phyloP scores from a whole-genome alignment of 1,284 basidiomycete genomes.

The Cryptococcus wingfieldii region DNA sequence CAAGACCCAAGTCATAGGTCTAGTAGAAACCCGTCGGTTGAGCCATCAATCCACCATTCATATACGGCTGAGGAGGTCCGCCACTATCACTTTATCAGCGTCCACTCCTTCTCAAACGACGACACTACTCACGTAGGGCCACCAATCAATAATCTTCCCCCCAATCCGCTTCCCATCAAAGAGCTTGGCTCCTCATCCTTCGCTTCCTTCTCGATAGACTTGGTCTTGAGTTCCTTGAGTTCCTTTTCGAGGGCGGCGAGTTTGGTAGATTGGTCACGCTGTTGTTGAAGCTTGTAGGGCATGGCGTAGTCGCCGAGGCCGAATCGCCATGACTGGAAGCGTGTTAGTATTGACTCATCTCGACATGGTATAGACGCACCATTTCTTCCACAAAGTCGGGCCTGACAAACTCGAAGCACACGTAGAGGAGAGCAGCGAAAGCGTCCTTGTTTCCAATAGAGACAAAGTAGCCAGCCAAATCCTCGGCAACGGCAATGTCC shows the following conservation, averaged over 20 bases:
- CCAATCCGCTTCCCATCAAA: constrained; percentile 41
- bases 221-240: constrained; percentile 44
- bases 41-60: constrained; percentile 29
- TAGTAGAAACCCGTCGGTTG: constrained; percentile 49
- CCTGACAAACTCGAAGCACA: constrained; percentile 88
- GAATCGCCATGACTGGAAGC: constrained; percentile 72
- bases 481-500: constrained; percentile 82
- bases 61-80: constrained; percentile 8
- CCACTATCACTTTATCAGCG: constrained; percentile 5
- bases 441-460: constrained; percentile 98
- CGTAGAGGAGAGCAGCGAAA: constrained; percentile 83
- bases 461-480: constrained; percentile 87
- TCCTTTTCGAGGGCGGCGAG: constrained; percentile 46
- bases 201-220: constrained; percentile 31
- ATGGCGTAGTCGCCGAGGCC: constrained; percentile 93
- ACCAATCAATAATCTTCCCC: constrained; percentile 46
- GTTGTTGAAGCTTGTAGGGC: constrained; percentile 86
- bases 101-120: background rate
- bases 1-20: background rate
- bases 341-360: background rate
- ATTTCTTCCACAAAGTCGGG: constrained; percentile 91
- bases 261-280: constrained; percentile 54
- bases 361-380: constrained; percentile 18
- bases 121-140: constrained; percentile 34
- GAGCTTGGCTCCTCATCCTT: constrained; percentile 28